phyloP scores from a whole-genome alignment of 169 alveolate genomes.

The Cryptosporidium bovis region DNA sequence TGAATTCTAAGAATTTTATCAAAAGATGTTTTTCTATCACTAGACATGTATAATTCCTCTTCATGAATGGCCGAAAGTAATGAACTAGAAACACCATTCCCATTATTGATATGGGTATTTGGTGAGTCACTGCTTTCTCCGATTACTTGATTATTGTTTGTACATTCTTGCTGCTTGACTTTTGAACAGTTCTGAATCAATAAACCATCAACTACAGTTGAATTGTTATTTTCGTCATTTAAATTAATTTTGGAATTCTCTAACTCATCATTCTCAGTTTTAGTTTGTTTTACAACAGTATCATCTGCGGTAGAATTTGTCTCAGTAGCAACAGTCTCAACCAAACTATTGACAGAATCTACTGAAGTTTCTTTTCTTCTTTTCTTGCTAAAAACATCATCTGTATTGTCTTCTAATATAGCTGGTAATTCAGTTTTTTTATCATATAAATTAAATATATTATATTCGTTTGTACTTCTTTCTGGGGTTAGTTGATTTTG shows the following conservation, averaged over 20 bases:
- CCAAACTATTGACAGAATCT: slow-evolving; percentile 49
- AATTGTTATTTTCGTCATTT: not conserved
- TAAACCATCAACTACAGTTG: slow-evolving; percentile 12
- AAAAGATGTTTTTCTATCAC: slow-evolving; percentile 63
- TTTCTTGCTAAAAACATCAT: slow-evolving; percentile 10
- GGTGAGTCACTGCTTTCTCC: slow-evolving; percentile 1
- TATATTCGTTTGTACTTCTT: slow-evolving; percentile 23
- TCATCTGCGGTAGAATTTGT: slow-evolving; percentile 56
- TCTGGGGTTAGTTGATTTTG: slow-evolving; percentile 28
- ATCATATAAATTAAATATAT: not conserved
- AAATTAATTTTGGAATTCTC: not conserved
- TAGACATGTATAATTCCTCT: slow-evolving; percentile 28
- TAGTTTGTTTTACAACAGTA: slow-evolving; percentile 23
- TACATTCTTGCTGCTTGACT: not conserved
- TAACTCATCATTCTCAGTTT: slow-evolving; percentile 13
- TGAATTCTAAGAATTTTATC: slow-evolving; percentile 65
- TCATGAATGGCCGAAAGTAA: slow-evolving; percentile 7
- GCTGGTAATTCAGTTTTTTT: slow-evolving; percentile 10
- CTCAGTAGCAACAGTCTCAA: slow-evolving; percentile 56
- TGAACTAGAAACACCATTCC: not conserved
- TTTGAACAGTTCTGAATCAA: not conserved
- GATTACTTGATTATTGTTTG: too few species aligned
- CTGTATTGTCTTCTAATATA: not conserved
- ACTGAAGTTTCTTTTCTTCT: slow-evolving; percentile 60
- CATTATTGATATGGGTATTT: not conserved